Evolutionary conservation across 2,329 filamentous ascomycete species (phyloP), one percentile per base, ranked within the genome.

Genomic region (Graphilbum sp.): DNA sequence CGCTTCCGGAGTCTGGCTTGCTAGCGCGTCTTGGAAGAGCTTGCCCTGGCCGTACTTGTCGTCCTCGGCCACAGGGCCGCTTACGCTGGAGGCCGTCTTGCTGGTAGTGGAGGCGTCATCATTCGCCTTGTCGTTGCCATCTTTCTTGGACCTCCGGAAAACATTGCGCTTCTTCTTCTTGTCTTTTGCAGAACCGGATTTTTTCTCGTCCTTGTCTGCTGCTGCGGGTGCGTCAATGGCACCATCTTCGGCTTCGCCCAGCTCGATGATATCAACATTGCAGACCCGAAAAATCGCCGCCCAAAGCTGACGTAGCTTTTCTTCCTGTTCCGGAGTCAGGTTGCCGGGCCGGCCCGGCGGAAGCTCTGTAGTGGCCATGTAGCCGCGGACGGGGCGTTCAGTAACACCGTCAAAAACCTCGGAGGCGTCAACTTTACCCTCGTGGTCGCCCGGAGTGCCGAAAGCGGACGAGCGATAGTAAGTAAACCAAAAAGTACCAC

Each of bases 41-140:
- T 88, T 90, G 29, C 72, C 81, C 57, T 90, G 82, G 34, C 86
- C 87, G 55, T 92, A 88, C 62, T 96, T 98, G 62, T 98, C 90
- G 40, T 95, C 82, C 12, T 75, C 69, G 19, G 62, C 7, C 6
- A 12, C 56, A 4, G 18, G 39, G 54, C 36, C 60, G 17, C 37
- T 37, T 18, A 38, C 29, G 6, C 31, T n/a, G 13, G n/a, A 13
- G 10, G 29, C 27, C 12, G 40, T 36, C 9, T 37, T 39, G 37
- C 17, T 37, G 4, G 21, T 12, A 5, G 31, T 20, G 8, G 38
- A 20, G 2, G 36, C 13, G 5, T 23, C 12, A 13, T 54, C 48
- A 8, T 37, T 46, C 11, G 58, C 53, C 30, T 62, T 61, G 16
- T 54, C 52, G 17, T 67, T 15, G 27, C 54, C 52, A 16, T 67